A percentile compares a stretch with the other conserved stretches of the same genome.
Conservation (phyloP, 2,329 filamentous ascomycete species). For the Gremmenia infestans region DNA sequence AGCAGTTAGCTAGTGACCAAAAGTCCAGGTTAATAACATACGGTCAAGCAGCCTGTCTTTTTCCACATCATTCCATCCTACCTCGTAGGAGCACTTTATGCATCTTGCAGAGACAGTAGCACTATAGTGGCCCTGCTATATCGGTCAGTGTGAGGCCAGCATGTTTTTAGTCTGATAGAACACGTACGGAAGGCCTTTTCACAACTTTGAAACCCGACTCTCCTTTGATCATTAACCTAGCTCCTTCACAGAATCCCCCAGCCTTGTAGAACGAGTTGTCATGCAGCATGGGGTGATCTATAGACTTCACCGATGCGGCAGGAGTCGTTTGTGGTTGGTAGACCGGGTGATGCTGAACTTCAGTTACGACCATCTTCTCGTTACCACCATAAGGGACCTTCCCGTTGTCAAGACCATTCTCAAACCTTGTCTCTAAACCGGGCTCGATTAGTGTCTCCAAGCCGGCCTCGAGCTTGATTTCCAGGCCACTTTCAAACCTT, state of each 20-base stretch:
- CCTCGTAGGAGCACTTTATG: slow-evolving; percentile 29
- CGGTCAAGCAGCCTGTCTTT: slow-evolving; percentile 26
- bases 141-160: slow-evolving; percentile 9
- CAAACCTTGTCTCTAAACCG: slow-evolving; percentile 23
- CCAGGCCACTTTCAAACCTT: slow-evolving; percentile 15
- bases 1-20: background rate
- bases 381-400: slow-evolving; percentile 9
- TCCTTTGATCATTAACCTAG: slow-evolving; percentile 24
- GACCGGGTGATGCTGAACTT: background rate
- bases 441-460: slow-evolving; percentile 11
- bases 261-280: slow-evolving; percentile 30
- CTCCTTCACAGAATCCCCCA: slow-evolving; percentile 30
- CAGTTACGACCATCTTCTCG: background rate
- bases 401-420: slow-evolving; percentile 17
- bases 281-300: slow-evolving; percentile 25
- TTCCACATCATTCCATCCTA: slow-evolving; percentile 27
- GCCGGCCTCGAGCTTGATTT: slow-evolving; percentile 14
- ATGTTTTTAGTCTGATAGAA: background rate
- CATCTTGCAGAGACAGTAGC: slow-evolving; percentile 26
- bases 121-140: slow-evolving; percentile 27
- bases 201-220: slow-evolving; percentile 28
- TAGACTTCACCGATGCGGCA: slow-evolving; percentile 21
- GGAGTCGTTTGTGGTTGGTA: slow-evolving; percentile 10
- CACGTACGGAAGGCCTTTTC: slow-evolving; percentile 27
- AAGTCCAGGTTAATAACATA: slow-evolving; percentile 4